Conservation (phyloP, 192 early-diverging fungal genomes). For the Phycomyces blakesleeanus region DNA sequence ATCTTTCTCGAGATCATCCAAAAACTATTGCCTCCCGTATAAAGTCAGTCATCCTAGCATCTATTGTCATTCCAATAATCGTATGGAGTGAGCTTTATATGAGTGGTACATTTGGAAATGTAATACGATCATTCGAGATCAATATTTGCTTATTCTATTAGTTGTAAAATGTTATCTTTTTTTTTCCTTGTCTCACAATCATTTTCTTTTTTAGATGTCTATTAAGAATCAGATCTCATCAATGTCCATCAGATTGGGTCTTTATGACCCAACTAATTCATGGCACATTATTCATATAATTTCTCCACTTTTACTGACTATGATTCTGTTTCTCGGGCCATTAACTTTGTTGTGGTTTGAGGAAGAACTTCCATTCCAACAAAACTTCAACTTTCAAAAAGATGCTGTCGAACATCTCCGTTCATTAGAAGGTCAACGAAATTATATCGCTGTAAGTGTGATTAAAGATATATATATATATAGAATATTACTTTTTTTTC, state of each 20-base stretch:
- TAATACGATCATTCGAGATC: not conserved
- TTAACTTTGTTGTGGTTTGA: constrained; percentile 41
- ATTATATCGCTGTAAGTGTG: constrained; percentile 48
- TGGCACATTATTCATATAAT: constrained; percentile 4
- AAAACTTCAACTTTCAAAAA: constrained; percentile 23
- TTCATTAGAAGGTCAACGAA: constrained; percentile 34
- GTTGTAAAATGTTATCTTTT: not conserved
- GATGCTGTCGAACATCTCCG: constrained; percentile 23
- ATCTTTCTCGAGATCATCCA: constrained; percentile 46
- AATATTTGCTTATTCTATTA: not conserved
- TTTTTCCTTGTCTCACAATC: not conserved
- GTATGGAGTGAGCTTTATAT: constrained; percentile 29
- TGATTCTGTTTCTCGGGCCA: constrained; percentile 57
- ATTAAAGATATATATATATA: not conserved
- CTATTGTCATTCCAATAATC: constrained; percentile 29
- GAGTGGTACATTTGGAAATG: constrained; percentile 8
- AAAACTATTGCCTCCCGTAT: constrained; percentile 49
- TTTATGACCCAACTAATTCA: constrained; percentile 21
- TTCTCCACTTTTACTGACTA: constrained; percentile 40
- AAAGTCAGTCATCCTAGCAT: constrained; percentile 42
- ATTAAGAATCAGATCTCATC: constrained; percentile 7
- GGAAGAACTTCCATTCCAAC: constrained; percentile 41
- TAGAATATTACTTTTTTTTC: not conserved
- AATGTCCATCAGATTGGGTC: constrained; percentile 30
- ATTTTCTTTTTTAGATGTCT: not conserved